phyloP scores from a whole-genome alignment of 345 rosid genomes.

The Combretum micranthum region DNA sequence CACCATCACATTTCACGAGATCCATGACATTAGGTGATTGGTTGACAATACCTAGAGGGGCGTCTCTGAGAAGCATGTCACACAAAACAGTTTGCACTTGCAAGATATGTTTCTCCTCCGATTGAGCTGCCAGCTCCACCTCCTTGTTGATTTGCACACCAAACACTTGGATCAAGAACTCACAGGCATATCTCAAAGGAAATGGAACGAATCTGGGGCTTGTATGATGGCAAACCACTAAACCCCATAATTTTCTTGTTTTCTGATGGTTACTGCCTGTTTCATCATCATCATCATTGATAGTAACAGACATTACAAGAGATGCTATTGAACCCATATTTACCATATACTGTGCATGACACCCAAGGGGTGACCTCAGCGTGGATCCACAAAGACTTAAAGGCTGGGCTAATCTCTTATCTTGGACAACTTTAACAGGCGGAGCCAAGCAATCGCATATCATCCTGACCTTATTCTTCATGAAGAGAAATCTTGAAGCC shows the following conservation, averaged over 20 bases:
- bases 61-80: constrained; percentile 82
- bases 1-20: constrained; percentile 83
- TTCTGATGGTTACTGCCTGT: constrained; percentile 31
- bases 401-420: constrained; percentile 49
- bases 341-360: constrained; percentile 78
- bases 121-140: constrained; percentile 55
- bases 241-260: constrained; percentile 67
- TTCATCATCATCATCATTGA: constrained; percentile 51
- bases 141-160: constrained; percentile 73
- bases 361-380: constrained; percentile 80
- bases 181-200: constrained; percentile 81
- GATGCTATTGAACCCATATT: constrained; percentile 83
- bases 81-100: constrained; percentile 66
- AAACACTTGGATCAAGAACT: constrained; percentile 73
- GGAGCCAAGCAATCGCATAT: constrained; percentile 63
- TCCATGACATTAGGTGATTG: constrained; percentile 82
- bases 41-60: constrained; percentile 72
- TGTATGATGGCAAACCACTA: constrained; percentile 87
- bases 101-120: constrained; percentile 68
- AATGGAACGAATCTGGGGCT: constrained; percentile 70
- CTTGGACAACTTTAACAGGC: constrained; percentile 64
- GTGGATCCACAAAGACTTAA: constrained; percentile 72
- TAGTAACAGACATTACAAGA: constrained; percentile 79
- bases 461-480: constrained; percentile 83
- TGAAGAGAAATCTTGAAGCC: constrained; percentile 77